Evolutionary conservation across 163 green algal genomes (phyloP), one percentile per base, ranked within the genome.

Genomic region (Scenedesmus sp.): DNA sequence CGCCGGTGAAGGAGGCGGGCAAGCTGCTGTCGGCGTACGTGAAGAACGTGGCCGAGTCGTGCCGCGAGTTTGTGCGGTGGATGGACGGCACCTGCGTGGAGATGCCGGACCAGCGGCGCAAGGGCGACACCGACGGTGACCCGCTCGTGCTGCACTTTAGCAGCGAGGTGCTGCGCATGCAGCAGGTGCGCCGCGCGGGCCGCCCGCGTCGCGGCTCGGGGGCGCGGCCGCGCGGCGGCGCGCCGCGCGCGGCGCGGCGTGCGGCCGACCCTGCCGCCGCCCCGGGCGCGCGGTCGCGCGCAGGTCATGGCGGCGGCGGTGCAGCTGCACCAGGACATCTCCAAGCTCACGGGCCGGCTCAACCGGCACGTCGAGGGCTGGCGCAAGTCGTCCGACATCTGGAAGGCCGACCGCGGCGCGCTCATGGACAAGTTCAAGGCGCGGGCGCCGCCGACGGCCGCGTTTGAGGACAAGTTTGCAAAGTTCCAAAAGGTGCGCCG

Each of bases 71-170:
- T 87, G 87, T 96, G 72, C 85, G 94, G 29, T 98, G 94, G 93
- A 97, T 97, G 94, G 91, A 97, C 80, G 91, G 92, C 67, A 95
- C 93, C 10, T 98, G 94, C 87, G 67, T 97, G 4, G 93, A 97
- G 85, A 89, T 91, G 14, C 90, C 91, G 2, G 86, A 92, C 70
- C 87, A 94, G 77, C 76, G 69, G 13, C 70, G 70, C n/a, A 71
- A 72, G 36, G 80, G 71, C 5, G 91, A 96, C 47, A 79, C 57
- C 31, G 92, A 97, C 67, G 92, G 96, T 18, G 94, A 98, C 78
- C 90, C 93, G 39, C 82, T 95, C 51, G 77, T 95, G 11, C 95
- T 97, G 84, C 93, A 84, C 45, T 98, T 97, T 84, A 81, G 63
- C 74, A 57, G 51, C 9, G 74, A 81, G 63, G 74, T 75, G 10